Evolutionary conservation across 768 basidiomycete species (phyloP).

Genomic region (Panus rudis): DNA sequence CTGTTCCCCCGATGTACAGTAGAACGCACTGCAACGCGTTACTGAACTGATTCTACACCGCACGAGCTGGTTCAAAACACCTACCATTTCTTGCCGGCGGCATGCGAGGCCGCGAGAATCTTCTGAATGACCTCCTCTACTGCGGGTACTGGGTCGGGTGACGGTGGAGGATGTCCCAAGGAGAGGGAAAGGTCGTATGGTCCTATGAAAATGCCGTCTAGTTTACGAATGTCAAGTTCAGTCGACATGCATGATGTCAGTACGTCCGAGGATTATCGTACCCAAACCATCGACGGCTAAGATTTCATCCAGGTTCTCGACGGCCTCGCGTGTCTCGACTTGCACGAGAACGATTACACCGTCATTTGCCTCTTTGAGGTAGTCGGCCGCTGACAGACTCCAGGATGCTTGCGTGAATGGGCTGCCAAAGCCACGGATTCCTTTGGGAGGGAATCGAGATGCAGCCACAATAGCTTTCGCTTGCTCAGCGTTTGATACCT

Average conservation of each 20-base stretch:
- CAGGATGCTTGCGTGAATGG: slow-evolving; percentile 55
- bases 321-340: slow-evolving; percentile 35
- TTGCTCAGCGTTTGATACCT: slow-evolving; percentile 53
- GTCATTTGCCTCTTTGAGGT: slow-evolving; percentile 41
- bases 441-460: slow-evolving; percentile 53
- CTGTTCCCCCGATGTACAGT: slow-evolving; percentile 39
- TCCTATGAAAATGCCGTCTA: slow-evolving; percentile 54
- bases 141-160: slow-evolving; percentile 58
- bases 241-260: slow-evolving; percentile 9
- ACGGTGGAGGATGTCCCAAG: slow-evolving; percentile 52
- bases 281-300: slow-evolving; percentile 31
- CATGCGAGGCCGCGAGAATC: slow-evolving; percentile 43
- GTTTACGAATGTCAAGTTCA: slow-evolving; percentile 19
- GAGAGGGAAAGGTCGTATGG: slow-evolving; percentile 64
- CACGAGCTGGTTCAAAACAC: slow-evolving; percentile 10
- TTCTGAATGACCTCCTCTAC: slow-evolving; percentile 53
- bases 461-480: slow-evolving; percentile 51
- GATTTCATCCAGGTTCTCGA: slow-evolving; percentile 36
- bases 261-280: slow-evolving; percentile 9
- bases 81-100: slow-evolving; percentile 59
- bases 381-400: slow-evolving; percentile 45
- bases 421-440: slow-evolving; percentile 59
- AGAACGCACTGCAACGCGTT: slow-evolving; percentile 37
- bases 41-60: too few species aligned
- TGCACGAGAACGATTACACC: slow-evolving; percentile 30